A percentile compares a stretch with the other conserved stretches of the same genome.
Conservation (phyloP, 2,329 filamentous ascomycete genomes). For the Calonectria hongkongensis region DNA sequence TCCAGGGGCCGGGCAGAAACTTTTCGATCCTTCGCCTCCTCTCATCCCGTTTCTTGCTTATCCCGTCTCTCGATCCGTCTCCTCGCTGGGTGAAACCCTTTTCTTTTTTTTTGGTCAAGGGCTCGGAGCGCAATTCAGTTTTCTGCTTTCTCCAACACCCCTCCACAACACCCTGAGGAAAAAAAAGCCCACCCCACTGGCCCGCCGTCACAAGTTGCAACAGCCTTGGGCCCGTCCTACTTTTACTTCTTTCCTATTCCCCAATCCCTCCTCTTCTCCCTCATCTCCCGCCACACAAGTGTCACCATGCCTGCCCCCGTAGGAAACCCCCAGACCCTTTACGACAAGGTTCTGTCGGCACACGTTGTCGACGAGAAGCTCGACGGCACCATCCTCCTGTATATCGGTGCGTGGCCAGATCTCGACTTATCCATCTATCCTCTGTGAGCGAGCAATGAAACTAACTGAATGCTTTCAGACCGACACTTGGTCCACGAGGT, state of each 20-base stretch:
- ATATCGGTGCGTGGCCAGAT: constrained; percentile 82
- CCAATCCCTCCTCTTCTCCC: constrained; percentile 24
- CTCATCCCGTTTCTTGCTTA: constrained; percentile 26
- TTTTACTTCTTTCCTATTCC: constrained; percentile 23
- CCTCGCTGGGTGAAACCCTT: constrained; percentile 22
- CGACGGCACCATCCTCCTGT: constrained; percentile 93
- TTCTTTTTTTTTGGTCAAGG: constrained; percentile 1
- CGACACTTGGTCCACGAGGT: constrained; percentile 98
- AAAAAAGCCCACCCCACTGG: constrained; percentile 20
- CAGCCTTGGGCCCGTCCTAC: constrained; percentile 29
- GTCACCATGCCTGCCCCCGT: constrained; percentile 84
- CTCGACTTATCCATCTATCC: background rate
- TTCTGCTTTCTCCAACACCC: constrained; percentile 28
- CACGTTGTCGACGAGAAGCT: constrained; percentile 97
- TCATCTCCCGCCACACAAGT: constrained; percentile 29
- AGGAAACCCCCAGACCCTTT: constrained; percentile 86
- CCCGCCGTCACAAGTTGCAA: constrained; percentile 16
- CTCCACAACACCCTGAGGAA: constrained; percentile 17
- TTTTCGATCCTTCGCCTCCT: constrained; percentile 42
- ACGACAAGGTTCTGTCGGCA: constrained; percentile 97
- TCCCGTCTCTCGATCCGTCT: constrained; percentile 38
- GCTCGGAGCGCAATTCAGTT: constrained; percentile 34
- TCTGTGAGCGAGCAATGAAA: constrained; percentile 14
- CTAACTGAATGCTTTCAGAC: constrained; percentile 70
- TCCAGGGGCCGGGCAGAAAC: constrained; percentile 44